Percentiles rank a stretch among this genome's conserved stretches.
phyloP scores from a whole-genome alignment of 805 yeast species.

The Suhomyces prunicola region DNA sequence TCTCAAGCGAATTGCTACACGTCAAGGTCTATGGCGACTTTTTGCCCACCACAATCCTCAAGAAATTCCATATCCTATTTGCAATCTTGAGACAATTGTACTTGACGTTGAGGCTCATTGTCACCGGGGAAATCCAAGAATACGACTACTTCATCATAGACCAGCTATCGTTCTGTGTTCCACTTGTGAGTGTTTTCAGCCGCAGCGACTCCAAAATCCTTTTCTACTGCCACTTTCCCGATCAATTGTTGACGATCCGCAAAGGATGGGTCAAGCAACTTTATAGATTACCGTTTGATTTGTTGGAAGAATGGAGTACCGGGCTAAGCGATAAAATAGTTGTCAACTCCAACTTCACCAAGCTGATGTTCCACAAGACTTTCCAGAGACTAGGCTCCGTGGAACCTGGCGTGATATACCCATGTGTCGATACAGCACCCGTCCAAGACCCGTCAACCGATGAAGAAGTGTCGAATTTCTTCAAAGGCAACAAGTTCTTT shows the following conservation, averaged over 20 bases:
- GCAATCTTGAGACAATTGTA: slow-evolving; percentile 82
- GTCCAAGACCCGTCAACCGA: slow-evolving; percentile 21
- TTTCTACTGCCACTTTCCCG: slow-evolving; percentile 97
- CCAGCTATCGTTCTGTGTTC: slow-evolving; percentile 82
- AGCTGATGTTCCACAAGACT: slow-evolving; percentile 59
- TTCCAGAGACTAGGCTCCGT: slow-evolving; percentile 42
- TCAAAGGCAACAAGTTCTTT: slow-evolving; percentile 42
- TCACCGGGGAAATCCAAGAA: slow-evolving; percentile 43
- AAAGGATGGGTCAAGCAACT: slow-evolving; percentile 51
- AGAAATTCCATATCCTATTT: slow-evolving; percentile 72
- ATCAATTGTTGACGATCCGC: slow-evolving; percentile 67
- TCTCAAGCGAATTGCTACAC: slow-evolving; percentile 52
- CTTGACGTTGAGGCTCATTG: slow-evolving; percentile 46
- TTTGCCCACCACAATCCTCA: slow-evolving; percentile 66
- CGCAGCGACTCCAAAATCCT: slow-evolving; percentile 48
- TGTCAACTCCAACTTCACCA: slow-evolving; percentile 87
- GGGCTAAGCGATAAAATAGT: slow-evolving; percentile 72
- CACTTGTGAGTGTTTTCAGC: slow-evolving; percentile 54
- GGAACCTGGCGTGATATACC: slow-evolving; percentile 62
- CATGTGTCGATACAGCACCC: slow-evolving; percentile 63
- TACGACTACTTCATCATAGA: slow-evolving; percentile 82
- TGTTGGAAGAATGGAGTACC: slow-evolving; percentile 79
- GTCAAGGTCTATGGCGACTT: slow-evolving; percentile 81
- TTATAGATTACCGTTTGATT: slow-evolving; percentile 81
- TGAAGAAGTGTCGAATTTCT: slow-evolving; percentile 31